phyloP scores from a whole-genome alignment of 2,329 filamentous ascomycete genomes.

The Mollisia scopiformis region DNA sequence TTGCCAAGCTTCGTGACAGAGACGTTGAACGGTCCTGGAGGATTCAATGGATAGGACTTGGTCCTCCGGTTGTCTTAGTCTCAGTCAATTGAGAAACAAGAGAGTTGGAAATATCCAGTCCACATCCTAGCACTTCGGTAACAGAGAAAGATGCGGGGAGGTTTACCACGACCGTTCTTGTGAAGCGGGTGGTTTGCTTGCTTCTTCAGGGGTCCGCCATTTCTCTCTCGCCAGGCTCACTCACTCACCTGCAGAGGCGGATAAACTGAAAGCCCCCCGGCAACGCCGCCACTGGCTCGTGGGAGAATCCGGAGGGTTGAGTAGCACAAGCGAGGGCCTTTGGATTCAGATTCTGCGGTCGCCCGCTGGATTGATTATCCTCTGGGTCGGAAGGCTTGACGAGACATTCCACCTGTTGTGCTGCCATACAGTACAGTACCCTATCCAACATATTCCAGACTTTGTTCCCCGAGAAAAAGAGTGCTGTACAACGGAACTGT shows the following conservation, averaged over 20 bases:
- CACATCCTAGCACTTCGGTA: too few species aligned
- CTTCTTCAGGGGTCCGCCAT: constrained; percentile 4
- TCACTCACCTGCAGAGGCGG: neutral
- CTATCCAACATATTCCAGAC: neutral
- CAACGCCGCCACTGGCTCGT: constrained; percentile 12
- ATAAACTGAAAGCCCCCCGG: constrained; percentile 1
- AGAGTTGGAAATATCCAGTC: too few species aligned
- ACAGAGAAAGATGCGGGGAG: constrained; percentile 14
- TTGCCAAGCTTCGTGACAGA: neutral
- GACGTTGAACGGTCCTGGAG: neutral
- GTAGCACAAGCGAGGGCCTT: neutral
- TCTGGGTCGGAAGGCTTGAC: constrained; percentile 3
- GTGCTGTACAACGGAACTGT: neutral
- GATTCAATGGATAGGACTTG: neutral
- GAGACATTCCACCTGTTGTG: neutral
- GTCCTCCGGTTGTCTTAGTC: neutral
- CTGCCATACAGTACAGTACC: neutral
- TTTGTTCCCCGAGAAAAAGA: neutral
- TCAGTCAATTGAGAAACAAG: neutral
- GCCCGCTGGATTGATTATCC: neutral
- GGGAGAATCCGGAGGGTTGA: constrained; percentile 2
- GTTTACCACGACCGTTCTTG: neutral
- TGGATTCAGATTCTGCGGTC: constrained; percentile 5
- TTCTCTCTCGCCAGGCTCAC: constrained; percentile 3
- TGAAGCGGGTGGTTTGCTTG: constrained; percentile 10